phyloP scores from a whole-genome alignment of 2,329 filamentous ascomycete genomes.

The Botrytis byssoidea region DNA sequence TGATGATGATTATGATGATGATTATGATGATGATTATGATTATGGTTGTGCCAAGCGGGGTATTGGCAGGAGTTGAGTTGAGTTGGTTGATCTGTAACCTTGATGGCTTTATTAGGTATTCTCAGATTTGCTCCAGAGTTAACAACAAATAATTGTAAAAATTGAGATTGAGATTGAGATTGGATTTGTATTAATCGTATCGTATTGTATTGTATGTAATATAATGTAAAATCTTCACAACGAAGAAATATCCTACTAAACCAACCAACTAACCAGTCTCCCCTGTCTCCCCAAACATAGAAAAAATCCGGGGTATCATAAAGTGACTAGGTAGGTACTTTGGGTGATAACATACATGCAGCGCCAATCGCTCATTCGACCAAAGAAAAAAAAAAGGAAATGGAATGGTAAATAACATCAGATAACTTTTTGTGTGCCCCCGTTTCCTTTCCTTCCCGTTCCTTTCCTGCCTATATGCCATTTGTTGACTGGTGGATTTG shows the following conservation, averaged over 20 bases:
- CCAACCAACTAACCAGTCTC: not conserved
- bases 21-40: not conserved
- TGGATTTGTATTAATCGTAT: not conserved
- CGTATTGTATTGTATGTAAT: not conserved
- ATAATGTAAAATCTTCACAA: not conserved
- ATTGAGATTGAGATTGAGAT: too few species aligned
- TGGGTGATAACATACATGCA: not conserved
- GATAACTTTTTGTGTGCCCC: not conserved
- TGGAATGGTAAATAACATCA: not conserved
- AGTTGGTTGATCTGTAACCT: too few species aligned
- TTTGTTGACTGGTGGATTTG: not conserved
- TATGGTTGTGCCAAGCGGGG: too few species aligned
- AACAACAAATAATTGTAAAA: too few species aligned
- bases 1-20: not conserved
- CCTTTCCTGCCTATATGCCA: not conserved
- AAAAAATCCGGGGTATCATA: slow-evolving; percentile 12
- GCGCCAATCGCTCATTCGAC: not conserved
- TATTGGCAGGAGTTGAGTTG: too few species aligned
- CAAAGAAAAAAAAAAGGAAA: too few species aligned
- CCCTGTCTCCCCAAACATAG: not conserved
- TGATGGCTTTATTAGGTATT: too few species aligned
- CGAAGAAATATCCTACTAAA: not conserved
- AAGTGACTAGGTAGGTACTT: not conserved
- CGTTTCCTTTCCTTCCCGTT: not conserved
- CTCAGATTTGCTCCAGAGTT: too few species aligned